Evolutionary conservation across 1,139 yeast species (phyloP), one percentile per base, ranked within the genome.

Genomic region (Candida freyschussii): DNA sequence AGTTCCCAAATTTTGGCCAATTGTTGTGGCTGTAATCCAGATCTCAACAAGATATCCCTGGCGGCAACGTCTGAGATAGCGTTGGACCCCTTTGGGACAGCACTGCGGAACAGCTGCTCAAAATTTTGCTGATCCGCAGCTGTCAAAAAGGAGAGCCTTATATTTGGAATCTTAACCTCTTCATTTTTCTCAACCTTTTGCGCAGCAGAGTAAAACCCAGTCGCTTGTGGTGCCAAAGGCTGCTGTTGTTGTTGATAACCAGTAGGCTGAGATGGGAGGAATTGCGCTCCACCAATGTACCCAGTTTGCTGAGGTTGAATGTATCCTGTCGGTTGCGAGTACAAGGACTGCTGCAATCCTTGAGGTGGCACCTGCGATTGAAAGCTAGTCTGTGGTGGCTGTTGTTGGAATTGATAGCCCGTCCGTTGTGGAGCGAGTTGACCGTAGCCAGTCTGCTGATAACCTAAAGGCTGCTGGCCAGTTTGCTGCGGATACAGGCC

Each of bases 1-100:
- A 91, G 64, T 17, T 83, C 75, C 98, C 98, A 91, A 40, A 91
- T 81, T 47, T 78, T 85, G 2, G 94, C 93, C 51, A 91, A 67
- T 22, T 81, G 75, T 17, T 73, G 69, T 2, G 96, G 86, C 24
- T 75, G 67, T 39, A 91, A 67, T 2, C 87, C 86, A 0, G 96
- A 87, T 47, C 87, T 74, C 63, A 86, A 67, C 48, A 91, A 65
- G 41, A 91, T 80, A 42, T 77, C 79, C 48, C 91, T 75, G 13
- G 96, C 95, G n/a, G 82, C 65, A 33, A 78, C 81, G 6, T 95
- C 95, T 28, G 72, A 63, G 38, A 87, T 72, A 7, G 95, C 74
- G 47, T 80, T 42, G 37, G 89, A 95, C 13, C 93, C 89, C 22
- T 70, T 63, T 12, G 82, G 72, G 83, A 70, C 49, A 10, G 87